These are phyloP conservation scores for Colletotrichum paranaense DNA, from an alignment of 2,329 filamentous ascomycete genomes.

Conservation along the genomic window DNA sequence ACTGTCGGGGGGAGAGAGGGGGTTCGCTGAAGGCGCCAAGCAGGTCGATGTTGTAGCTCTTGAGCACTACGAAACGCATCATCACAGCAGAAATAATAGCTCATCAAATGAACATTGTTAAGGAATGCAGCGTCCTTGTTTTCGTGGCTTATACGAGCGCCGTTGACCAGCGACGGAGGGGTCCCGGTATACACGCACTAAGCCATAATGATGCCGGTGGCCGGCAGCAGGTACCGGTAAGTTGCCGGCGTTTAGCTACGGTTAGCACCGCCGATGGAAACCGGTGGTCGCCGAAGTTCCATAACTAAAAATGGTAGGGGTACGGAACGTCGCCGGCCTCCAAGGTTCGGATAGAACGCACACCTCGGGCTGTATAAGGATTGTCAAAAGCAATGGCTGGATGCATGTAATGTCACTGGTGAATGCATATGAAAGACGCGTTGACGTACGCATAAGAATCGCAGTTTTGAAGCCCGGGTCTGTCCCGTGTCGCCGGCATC, in stretches of 20 bases:
- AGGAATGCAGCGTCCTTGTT: not conserved
- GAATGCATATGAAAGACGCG: no score
- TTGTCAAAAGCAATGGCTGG: no score
- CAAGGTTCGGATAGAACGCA: not conserved
- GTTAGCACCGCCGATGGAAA: constrained; percentile 2
- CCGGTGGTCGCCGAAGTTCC: not conserved
- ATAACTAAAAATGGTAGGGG: not conserved
- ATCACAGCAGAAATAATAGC: constrained; percentile 26
- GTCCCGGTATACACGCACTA: not conserved
- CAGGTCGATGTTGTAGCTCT: not conserved
- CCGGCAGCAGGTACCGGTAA: no score
- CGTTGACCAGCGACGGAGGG: not conserved
- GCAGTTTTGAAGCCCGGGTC: no score
- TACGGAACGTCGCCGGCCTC: not conserved
- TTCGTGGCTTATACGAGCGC: not conserved
- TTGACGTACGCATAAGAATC: no score
- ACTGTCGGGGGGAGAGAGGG: not conserved
- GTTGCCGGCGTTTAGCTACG: not conserved
- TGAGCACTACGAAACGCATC: constrained; percentile 8
- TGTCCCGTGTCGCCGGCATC: not conserved
- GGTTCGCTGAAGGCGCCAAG: constrained; percentile 9
- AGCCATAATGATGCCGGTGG: not conserved
- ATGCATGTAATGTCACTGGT: no score
- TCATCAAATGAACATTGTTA: constrained; percentile 10
- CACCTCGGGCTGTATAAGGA: not conserved